Conservation (phyloP, 2,329 filamentous ascomycete genomes). For the Neobulgaria alba region DNA sequence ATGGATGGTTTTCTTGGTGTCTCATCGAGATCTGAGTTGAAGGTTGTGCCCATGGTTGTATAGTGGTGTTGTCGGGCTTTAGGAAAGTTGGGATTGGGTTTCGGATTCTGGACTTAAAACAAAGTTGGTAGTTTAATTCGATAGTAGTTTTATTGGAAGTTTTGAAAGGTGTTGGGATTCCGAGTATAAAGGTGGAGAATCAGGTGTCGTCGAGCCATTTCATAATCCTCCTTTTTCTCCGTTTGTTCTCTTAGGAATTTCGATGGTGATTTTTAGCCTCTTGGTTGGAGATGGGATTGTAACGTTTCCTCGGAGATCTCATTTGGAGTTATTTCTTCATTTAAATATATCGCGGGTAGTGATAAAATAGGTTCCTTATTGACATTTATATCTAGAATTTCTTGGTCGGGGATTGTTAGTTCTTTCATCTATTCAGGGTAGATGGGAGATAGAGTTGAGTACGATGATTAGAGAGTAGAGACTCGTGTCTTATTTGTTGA, state of each 20-base stretch:
- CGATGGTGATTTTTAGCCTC: no score
- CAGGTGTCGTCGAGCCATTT: constrained; percentile 1
- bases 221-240: background rate
- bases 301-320: background rate
- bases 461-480: no score
- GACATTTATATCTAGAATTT: no score
- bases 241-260: background rate
- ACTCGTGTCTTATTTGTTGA: background rate
- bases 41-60: background rate
- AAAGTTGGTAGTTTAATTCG: no score
- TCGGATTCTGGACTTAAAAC: background rate
- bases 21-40: background rate
- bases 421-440: background rate
- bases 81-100: background rate
- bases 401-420: background rate
- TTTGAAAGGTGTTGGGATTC: background rate
- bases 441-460: no score
- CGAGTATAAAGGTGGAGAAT: background rate
- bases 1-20: background rate
- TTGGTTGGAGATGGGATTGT: background rate
- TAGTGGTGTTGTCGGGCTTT: background rate
- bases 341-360: background rate
- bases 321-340: background rate
- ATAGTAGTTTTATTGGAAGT: background rate
- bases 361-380: background rate